Evolutionary conservation across 164 flowering plant genomes (phyloP).

Genomic region (Sedum album): DNA sequence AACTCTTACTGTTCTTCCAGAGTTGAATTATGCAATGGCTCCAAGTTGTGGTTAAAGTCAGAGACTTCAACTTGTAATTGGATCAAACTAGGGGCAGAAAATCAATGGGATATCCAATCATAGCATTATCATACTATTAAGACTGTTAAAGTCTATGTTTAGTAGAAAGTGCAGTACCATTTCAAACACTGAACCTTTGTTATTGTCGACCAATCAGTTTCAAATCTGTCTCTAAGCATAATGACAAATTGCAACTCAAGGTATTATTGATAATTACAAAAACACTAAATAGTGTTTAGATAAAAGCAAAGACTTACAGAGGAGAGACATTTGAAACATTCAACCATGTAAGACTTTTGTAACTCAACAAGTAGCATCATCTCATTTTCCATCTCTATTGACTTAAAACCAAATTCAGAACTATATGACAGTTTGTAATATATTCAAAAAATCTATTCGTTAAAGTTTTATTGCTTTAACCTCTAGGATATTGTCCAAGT

Average conservation of each 20-base stretch:
- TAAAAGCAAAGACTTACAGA: background rate
- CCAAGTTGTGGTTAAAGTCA: background rate
- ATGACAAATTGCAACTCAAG: background rate
- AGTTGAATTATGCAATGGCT: background rate
- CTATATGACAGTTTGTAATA: too few species aligned
- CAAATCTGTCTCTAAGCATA: background rate
- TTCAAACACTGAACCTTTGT: background rate
- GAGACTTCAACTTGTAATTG: background rate
- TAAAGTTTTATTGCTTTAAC: too few species aligned
- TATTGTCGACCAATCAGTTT: background rate
- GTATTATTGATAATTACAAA: background rate
- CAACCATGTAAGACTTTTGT: background rate
- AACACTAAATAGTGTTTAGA: background rate
- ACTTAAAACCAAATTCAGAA: background rate
- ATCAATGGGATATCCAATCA: background rate
- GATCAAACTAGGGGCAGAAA: background rate
- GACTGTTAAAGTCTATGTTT: background rate
- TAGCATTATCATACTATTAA: too few species aligned
- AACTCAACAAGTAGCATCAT: background rate
- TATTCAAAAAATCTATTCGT: too few species aligned
- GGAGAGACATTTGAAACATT: background rate
- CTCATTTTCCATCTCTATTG: background rate
- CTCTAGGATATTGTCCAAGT: too few species aligned
- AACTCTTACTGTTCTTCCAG: background rate
- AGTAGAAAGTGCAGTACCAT: background rate